Evolutionary conservation across 495 filamentous ascomycete genomes (phyloP).

Genomic region (Diplogelasinospora grovesii): DNA sequence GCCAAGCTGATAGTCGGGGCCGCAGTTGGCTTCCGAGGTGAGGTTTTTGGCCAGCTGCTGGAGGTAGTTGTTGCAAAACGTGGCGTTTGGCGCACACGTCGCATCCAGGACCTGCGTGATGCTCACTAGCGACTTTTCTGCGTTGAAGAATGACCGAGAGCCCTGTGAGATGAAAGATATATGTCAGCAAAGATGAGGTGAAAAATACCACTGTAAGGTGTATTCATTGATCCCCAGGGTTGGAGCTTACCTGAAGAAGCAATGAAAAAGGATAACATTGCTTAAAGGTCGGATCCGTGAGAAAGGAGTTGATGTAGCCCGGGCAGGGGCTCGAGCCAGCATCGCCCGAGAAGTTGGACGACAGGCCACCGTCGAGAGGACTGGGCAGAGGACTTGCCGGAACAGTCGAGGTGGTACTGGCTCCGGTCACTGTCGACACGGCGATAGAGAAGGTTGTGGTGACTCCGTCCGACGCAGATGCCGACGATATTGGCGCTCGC

Average conservation of each 20-base stretch:
- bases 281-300: conserved; percentile 55
- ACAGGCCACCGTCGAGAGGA: conserved; percentile 65
- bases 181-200: too few species aligned
- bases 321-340: conserved; percentile 45
- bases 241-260: conserved; percentile 53
- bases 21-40: conserved; percentile 55
- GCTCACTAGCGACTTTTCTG: conserved; percentile 52
- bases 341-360: conserved; percentile 57
- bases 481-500: conserved; percentile 3
- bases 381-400: conserved; percentile 50
- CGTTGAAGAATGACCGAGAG: conserved; percentile 67
- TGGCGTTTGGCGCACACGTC: conserved; percentile 58
- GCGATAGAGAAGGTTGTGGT: conserved; percentile 32
- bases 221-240: not conserved
- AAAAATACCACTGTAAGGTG: too few species aligned
- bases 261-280: conserved; percentile 69
- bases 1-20: conserved; percentile 54
- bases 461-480: conserved; percentile 13
- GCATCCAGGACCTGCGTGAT: conserved; percentile 66
- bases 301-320: conserved; percentile 61
- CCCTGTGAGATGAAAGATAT: conserved; percentile 16
- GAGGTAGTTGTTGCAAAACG: conserved; percentile 55
- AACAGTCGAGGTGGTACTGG: conserved; percentile 20
- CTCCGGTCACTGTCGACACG: conserved; percentile 26
- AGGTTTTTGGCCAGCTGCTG: conserved; percentile 51